Evolutionary conservation across 306 rosid species (phyloP).

Genomic region (Inga oerstediana): DNA sequence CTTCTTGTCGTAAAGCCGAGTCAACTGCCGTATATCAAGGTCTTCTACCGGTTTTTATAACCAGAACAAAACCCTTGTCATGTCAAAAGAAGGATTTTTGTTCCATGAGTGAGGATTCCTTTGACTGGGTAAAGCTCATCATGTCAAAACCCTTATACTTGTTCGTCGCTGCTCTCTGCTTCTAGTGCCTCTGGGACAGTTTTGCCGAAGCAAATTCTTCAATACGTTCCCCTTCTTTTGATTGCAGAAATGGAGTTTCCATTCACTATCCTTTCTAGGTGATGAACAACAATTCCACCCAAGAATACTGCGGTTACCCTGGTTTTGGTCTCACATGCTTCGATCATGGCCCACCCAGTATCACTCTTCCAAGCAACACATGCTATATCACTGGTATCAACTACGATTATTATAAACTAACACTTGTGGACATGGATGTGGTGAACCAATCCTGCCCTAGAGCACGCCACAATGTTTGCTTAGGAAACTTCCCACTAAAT

Average conservation of each 20-base stretch:
- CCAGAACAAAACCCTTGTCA: too few species aligned
- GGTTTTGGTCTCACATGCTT: conserved; percentile 33
- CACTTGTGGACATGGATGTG: conserved; percentile 44
- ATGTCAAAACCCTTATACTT: conserved; percentile 18
- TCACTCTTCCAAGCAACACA: conserved; percentile 12
- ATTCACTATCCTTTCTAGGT: conserved; percentile 46
- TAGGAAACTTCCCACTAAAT: conserved; percentile 26
- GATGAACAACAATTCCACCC: background rate
- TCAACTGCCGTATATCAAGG: too few species aligned
- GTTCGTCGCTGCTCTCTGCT: conserved; percentile 15
- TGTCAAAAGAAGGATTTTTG: too few species aligned
- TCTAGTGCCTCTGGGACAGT: conserved; percentile 17
- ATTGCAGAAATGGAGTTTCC: conserved; percentile 20
- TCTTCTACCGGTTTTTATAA: too few species aligned
- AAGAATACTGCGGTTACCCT: conserved; percentile 35
- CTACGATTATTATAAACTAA: conserved; percentile 18
- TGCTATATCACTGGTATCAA: conserved; percentile 35
- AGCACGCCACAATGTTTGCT: conserved; percentile 35
- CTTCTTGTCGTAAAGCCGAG: too few species aligned
- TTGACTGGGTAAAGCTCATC: background rate
- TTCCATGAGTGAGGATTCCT: too few species aligned
- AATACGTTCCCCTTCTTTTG: conserved; percentile 12
- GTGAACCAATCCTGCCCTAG: conserved; percentile 37
- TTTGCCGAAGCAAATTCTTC: conserved; percentile 18
- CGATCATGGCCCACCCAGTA: background rate